Conservation (phyloP, 2,329 filamentous ascomycete species). For the Fusarium illudens region DNA sequence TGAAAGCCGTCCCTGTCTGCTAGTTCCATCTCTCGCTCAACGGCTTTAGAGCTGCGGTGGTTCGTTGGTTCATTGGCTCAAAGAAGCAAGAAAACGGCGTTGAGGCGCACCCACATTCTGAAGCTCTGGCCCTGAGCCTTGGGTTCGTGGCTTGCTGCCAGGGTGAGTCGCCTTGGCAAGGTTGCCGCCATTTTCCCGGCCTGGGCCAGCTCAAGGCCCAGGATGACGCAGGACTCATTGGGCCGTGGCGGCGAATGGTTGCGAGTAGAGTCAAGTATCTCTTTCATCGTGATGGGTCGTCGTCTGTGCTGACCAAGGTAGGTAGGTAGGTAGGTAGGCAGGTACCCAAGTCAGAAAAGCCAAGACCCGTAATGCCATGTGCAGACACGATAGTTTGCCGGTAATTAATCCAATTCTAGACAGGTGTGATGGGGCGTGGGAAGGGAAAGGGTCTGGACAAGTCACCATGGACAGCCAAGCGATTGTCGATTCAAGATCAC, state of each 20-base stretch:
- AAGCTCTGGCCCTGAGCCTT: constrained; percentile 23
- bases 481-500: constrained; percentile 18
- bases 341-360: not conserved
- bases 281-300: not conserved
- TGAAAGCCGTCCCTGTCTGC: constrained; percentile 18
- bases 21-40: constrained; percentile 20
- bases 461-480: constrained; percentile 7
- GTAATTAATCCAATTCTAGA: constrained; percentile 21
- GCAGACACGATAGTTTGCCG: constrained; percentile 6
- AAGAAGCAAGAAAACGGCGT: constrained; percentile 22
- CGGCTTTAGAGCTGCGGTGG: constrained; percentile 27
- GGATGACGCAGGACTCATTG: not conserved
- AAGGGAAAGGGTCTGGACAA: constrained; percentile 8
- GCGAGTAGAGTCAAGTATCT: not conserved
- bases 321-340: too few species aligned
- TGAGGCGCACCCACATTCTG: constrained; percentile 23
- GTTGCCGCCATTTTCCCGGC: constrained; percentile 9
- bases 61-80: constrained; percentile 20
- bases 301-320: not conserved
- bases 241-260: not conserved
- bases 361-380: constrained; percentile 1
- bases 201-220: not conserved
- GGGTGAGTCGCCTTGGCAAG: constrained; percentile 10
- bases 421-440: constrained; percentile 12
- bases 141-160: constrained; percentile 29